Percentiles rank a stretch among this genome's conserved stretches.
Evolutionary conservation across 2,329 filamentous ascomycete species (phyloP).

Genomic region (Botryotinia globosa): DNA sequence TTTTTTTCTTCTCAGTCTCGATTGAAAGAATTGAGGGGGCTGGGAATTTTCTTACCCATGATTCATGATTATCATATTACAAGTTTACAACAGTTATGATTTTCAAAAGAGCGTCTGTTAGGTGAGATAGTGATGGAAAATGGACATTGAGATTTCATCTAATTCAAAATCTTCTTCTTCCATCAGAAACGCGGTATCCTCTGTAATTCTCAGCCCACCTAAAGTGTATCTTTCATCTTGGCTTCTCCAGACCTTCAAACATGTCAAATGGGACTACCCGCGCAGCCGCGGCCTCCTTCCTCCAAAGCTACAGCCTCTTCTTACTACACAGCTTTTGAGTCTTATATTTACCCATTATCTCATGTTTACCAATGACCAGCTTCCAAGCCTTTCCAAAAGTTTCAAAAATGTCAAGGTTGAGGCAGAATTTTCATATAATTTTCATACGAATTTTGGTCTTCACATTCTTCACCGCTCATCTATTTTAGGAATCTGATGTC

Average conservation of each 20-base stretch:
- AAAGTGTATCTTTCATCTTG: neutral
- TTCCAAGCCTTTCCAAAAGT: neutral
- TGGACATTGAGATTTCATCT: conserved; percentile 2
- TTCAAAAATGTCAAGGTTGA: neutral
- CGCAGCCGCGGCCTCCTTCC: conserved; percentile 10
- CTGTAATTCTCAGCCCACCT: neutral
- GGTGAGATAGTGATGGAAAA: neutral
- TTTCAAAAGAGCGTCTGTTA: neutral
- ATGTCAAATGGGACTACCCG: conserved; percentile 22
- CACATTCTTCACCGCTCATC: conserved; percentile 17
- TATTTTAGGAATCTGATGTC: conserved; percentile 12
- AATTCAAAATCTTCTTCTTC: neutral
- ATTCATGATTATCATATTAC: conserved; percentile 1
- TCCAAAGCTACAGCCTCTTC: neutral
- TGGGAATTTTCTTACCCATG: conserved; percentile 9
- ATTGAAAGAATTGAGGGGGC: conserved; percentile 16
- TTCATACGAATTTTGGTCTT: neutral
- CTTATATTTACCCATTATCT: neutral
- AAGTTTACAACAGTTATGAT: neutral
- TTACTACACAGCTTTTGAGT: neutral
- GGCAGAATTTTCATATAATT: conserved; percentile 6
- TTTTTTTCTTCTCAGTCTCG: neutral
- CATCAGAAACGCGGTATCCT: neutral
- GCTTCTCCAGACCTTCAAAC: neutral
- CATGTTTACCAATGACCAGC: neutral